Evolutionary conservation across 2,329 filamentous ascomycete genomes (phyloP), one percentile per base, ranked within the genome.

Genomic region (Myotisia sp.): DNA sequence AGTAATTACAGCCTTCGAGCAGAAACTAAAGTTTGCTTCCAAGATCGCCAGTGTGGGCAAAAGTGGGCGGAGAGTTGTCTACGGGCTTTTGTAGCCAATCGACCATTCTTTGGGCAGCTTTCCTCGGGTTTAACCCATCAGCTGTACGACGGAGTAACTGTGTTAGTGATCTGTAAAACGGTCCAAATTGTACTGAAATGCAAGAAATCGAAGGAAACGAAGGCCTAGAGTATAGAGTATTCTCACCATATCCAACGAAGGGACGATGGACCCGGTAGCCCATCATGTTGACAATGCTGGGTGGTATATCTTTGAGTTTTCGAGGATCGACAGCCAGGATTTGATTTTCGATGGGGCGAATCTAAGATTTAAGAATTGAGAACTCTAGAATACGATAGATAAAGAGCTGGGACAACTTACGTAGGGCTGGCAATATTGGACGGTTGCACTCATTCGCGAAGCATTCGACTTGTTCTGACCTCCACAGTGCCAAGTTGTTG

Each of bases 391-490:
- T 29, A 8, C 14, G 14, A n/a, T 27, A 8, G 21, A 14, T 35
- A 31, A 12, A n/a, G 16, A 17, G 2, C 9, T 8, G 6, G 16
- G 4, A 6, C 14, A 9, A 26, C 42, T 19, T 32, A 44, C 42
- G 33, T 49, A 65, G 4, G 56, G 56, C 41, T 59, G 55, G 38
- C 55, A 60, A 44, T 58, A 60, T 43, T 60, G 56, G n/a, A 58
- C 50, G 9, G 56, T 61, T 27, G 54, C 42, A 27, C 55, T 56
- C 23, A 49, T 40, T 16, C 58, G 45, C n/a, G 46, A 46, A 19
- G 34, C 39, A 16, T 44, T 33, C 9, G 51, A 49, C 4, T 38
- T 42, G 29, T 59, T 60, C 13, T 45, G 41, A n/a, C 58, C 56
- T 5, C 56, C 58, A 14, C 53, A 52, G 37, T 60, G 58, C 53